Conservation (phyloP, 2,329 filamentous ascomycete genomes). For the Calonectria henricotiae region DNA sequence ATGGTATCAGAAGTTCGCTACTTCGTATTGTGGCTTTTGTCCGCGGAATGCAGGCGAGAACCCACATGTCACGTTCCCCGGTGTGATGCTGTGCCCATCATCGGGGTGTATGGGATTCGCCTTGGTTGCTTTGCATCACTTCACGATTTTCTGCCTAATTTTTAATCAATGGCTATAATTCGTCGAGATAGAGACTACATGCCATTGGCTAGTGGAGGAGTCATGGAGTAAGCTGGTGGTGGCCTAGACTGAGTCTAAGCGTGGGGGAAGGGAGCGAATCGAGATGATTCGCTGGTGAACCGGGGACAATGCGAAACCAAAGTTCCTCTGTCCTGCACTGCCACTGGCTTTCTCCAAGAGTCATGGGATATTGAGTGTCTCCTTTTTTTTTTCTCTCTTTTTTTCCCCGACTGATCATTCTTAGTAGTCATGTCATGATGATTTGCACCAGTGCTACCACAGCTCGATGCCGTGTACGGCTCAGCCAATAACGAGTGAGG, state of each 20-base stretch:
- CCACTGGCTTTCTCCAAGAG: background rate
- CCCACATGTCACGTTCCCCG: too few species aligned
- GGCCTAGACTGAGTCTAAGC: background rate
- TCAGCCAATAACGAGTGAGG: background rate
- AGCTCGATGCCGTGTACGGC: background rate
- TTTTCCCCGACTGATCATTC: background rate
- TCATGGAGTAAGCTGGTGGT: background rate
- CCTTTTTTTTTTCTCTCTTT: background rate
- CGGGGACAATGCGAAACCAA: background rate
- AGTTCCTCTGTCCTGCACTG: background rate
- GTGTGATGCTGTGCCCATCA: too few species aligned
- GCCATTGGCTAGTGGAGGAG: background rate
- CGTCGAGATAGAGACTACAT: too few species aligned
- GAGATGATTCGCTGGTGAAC: too few species aligned
- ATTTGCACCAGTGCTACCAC: too few species aligned
- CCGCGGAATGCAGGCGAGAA: too few species aligned
- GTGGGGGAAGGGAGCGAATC: background rate
- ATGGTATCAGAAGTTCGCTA: too few species aligned
- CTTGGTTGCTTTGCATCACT: background rate
- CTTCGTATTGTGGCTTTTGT: too few species aligned
- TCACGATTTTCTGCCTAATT: background rate
- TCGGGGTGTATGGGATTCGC: background rate
- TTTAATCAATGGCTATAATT: background rate
- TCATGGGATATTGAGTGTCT: background rate
- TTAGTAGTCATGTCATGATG: background rate